Percentiles rank a stretch among this genome's conserved stretches.
These are phyloP conservation scores for Bryoerythrophyllum caledonicum DNA, from an alignment of 225 moss, liverwort and hornwort genomes.

Conservation along the genomic window DNA sequence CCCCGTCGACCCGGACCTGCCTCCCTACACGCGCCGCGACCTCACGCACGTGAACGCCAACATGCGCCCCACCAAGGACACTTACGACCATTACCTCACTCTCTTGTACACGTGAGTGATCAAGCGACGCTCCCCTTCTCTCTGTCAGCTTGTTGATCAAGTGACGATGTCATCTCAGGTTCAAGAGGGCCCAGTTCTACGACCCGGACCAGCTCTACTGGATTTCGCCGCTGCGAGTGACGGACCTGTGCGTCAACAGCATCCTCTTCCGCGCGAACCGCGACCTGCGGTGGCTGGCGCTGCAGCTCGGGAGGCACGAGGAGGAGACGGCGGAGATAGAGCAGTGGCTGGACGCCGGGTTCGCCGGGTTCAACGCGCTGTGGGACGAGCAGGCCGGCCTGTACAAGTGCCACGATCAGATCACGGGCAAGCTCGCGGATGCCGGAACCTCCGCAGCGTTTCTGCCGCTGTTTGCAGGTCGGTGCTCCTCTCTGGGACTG, in stretches of 20 bases:
- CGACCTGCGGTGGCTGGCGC: constrained; percentile 45
- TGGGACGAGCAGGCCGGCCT: constrained; percentile 44
- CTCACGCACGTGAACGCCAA: constrained; percentile 37
- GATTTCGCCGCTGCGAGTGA: constrained; percentile 45
- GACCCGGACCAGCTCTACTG: constrained; percentile 39
- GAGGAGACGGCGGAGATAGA: constrained; percentile 37
- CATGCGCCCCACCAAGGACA: constrained; percentile 50
- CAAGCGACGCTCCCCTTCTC: background rate
- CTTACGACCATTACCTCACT: constrained; percentile 48
- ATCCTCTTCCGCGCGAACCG: constrained; percentile 46
- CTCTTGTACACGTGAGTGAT: constrained; percentile 38
- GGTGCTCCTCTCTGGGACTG: constrained; percentile 9
- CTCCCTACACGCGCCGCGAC: constrained; percentile 35
- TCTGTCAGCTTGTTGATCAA: no score
- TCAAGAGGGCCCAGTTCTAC: constrained; percentile 45
- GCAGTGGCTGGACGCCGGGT: constrained; percentile 43
- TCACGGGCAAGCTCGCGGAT: constrained; percentile 42
- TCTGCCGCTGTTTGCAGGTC: constrained; percentile 44
- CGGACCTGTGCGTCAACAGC: constrained; percentile 48
- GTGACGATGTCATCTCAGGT: constrained; percentile 19
- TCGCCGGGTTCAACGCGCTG: constrained; percentile 33
- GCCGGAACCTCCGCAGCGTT: constrained; percentile 43
- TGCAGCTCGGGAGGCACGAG: constrained; percentile 31
- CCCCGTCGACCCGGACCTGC: constrained; percentile 23
- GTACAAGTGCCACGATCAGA: constrained; percentile 45